Base-by-base conservation (phyloP, 2,329 filamentous ascomycete species). In the Diaporthe sp. region DNA sequence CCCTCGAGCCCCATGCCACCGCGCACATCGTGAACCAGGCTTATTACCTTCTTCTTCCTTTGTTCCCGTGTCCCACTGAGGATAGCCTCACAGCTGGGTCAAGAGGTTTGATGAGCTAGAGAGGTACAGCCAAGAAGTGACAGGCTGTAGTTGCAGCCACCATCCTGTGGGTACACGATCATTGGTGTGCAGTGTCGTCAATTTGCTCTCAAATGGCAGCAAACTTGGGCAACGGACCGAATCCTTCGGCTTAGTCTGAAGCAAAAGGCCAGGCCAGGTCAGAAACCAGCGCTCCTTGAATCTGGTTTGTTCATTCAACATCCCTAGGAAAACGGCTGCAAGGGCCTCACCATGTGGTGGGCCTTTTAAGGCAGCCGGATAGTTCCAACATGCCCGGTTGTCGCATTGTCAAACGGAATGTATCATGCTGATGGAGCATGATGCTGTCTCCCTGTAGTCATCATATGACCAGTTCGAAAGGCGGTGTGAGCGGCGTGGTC, bases 401-500 rank as follows among this genome's bases (percentile, higher is more conserved):
- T 42, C 67, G 52, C 57, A 66, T 52, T 19, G 35, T 47, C 60
- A 67, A 38, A 42, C 50, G 38, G 22, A 66, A 33, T n/a, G 40
- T 68, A 50, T 47, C 30, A 10, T 40, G 47, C 30, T 66, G 30
- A 67, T 54, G 73, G 50, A 28, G 28, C 25, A 66, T 28, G 7
- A 4, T 55, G 22, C 6, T 55, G 38, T 38, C 35, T 40, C 13
- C 61, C 28, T 35, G 40, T 73, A 28, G 54, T 70, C 28, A 45
- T 38, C 38, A 61, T 33, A 64, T 50, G 19, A 58, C 7, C 13
- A 30, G 25, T 4, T 19, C 57, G 70, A 42, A 74, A 55, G 54
- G 74, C 74, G 74, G 74, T 76, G 74, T 72, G 60, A 58, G 57
- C 57, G 35, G 35, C 45, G 35, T 54, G 47, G 17, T 28, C 47